phyloP scores from a whole-genome alignment of 202 grass and related monocot species.

The Brachypodium distachyon region DNA sequence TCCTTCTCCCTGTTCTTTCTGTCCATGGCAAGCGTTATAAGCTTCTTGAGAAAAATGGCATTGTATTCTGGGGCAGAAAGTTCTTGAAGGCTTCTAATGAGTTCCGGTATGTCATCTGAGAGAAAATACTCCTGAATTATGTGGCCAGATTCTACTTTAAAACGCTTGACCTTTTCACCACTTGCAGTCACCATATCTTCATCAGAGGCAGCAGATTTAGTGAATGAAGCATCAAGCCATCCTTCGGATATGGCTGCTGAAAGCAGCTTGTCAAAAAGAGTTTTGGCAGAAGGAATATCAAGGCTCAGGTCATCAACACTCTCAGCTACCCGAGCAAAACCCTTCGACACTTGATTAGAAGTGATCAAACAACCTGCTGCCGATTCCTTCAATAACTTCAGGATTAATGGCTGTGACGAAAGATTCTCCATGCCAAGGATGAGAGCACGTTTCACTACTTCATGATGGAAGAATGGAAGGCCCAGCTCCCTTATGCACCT shows the following conservation, averaged over 20 bases:
- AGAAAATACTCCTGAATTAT: conserved; percentile 98
- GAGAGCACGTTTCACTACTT: conserved; percentile 91
- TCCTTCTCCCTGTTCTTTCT: conserved; percentile 92
- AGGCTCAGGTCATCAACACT: conserved; percentile 83
- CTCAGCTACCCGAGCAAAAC: conserved; percentile 63
- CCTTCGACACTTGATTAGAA: conserved; percentile 91
- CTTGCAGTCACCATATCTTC: conserved; percentile 20
- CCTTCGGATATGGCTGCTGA: conserved; percentile 61
- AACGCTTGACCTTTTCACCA: conserved; percentile 53
- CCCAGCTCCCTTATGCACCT: conserved; percentile 89
- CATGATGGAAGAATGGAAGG: conserved; percentile 91
- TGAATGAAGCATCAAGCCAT: conserved; percentile 74
- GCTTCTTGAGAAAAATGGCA: conserved; percentile 83
- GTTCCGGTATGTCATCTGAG: conserved; percentile 77
- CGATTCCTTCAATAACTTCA: conserved; percentile 72
- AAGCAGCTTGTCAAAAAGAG: conserved; percentile 55
- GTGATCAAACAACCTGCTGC: conserved; percentile 69
- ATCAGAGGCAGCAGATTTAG: conserved; percentile 9
- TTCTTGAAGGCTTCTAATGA: conserved; percentile 82
- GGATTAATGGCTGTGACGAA: conserved; percentile 41
- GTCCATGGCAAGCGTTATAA: conserved; percentile 89
- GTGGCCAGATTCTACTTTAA: conserved; percentile 72
- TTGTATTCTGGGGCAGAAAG: conserved; percentile 73
- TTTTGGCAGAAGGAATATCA: conserved; percentile 76
- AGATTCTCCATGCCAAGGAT: conserved; percentile 60